phyloP scores from a whole-genome alignment of 306 rosid species.

The Gastrolobium bilobum region DNA sequence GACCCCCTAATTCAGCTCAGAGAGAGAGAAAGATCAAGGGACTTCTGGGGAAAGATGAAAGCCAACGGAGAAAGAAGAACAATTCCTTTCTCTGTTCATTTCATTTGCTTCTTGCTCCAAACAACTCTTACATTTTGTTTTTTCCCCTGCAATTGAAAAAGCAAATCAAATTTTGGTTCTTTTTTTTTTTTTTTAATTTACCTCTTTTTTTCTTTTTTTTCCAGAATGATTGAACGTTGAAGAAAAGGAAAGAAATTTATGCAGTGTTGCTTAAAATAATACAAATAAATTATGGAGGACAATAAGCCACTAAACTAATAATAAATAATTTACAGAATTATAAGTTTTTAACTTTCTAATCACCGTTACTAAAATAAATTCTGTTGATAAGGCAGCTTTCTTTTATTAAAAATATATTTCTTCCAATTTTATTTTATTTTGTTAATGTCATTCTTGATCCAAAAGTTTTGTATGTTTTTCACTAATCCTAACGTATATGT shows the following conservation, averaged over 20 bases:
- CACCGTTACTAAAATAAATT: no score
- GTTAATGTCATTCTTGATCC: not conserved
- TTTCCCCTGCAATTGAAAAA: not conserved
- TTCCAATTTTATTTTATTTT: no score
- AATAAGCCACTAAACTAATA: not conserved
- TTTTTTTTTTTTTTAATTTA: conserved; percentile 33
- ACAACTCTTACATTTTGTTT: conserved; percentile 43
- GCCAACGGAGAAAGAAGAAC: not conserved
- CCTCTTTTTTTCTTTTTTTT: not conserved
- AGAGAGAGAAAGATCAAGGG: conserved; percentile 13
- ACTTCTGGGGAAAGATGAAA: conserved; percentile 38
- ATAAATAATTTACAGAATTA: no score
- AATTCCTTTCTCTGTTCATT: not conserved
- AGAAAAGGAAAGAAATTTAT: not conserved
- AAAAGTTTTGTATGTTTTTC: not conserved
- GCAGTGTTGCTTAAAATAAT: conserved; percentile 25
- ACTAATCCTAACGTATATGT: no score
- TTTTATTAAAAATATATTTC: no score
- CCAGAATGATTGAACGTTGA: conserved; percentile 26
- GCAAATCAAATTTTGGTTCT: conserved; percentile 43
- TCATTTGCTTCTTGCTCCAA: conserved; percentile 47
- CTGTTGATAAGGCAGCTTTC: no score
- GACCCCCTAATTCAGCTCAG: conserved; percentile 34
- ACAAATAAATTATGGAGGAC: not conserved
- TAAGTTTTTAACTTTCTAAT: no score